phyloP scores from a whole-genome alignment of 257 asterid species.

The Henckelia pumila region DNA sequence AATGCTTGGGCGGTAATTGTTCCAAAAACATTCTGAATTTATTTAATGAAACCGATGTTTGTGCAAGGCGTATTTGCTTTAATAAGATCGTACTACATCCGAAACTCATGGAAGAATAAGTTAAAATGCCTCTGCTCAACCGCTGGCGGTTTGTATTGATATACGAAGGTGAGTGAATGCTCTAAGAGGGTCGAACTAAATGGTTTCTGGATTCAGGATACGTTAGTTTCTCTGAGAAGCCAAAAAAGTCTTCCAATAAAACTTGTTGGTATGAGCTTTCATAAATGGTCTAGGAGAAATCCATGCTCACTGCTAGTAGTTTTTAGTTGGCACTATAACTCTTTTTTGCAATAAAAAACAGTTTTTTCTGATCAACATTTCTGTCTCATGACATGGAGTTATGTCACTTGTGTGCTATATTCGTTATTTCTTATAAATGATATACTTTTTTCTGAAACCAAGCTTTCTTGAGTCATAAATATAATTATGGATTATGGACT shows the following conservation, averaged over 20 bases:
- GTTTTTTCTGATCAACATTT: not conserved
- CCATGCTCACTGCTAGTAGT: not conserved
- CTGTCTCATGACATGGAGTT: not conserved
- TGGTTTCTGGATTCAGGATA: not conserved
- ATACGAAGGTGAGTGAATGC: not conserved
- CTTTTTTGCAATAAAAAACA: not conserved
- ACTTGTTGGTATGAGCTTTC: not conserved
- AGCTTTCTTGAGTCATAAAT: conserved; percentile 3
- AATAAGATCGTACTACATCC: not conserved
- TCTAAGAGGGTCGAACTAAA: not conserved
- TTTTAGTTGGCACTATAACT: not conserved
- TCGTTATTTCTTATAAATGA: not conserved
- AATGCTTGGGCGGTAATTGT: not conserved
- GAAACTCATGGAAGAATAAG: not conserved
- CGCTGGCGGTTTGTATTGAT: not conserved
- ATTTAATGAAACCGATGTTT: not conserved
- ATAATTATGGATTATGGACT: conserved; percentile 5
- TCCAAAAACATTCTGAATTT: not conserved
- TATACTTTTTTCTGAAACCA: not conserved
- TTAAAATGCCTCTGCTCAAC: not conserved
- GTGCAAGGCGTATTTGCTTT: not conserved
- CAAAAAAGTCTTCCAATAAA: not conserved
- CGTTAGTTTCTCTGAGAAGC: not conserved
- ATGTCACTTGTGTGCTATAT: not conserved
- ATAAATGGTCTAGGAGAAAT: not conserved